phyloP scores from a whole-genome alignment of 257 asterid species.

The Solanum lycopersicoides region DNA sequence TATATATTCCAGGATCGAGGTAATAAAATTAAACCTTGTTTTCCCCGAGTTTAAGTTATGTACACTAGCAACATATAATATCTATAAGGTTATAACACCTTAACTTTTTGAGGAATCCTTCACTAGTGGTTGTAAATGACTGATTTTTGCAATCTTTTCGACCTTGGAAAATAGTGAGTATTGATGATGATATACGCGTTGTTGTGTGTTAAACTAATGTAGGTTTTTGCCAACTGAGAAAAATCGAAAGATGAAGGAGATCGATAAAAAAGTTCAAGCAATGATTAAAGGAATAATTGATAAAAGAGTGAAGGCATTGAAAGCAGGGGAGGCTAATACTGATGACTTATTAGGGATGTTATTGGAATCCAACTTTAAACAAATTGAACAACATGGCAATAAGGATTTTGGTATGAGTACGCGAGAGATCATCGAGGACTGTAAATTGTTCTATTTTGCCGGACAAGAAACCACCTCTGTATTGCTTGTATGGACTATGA shows the following conservation, averaged over 20 bases:
- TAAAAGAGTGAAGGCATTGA: not conserved
- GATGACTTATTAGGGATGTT: slow-evolving; percentile 11
- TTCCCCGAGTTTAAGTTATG: not conserved
- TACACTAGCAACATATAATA: not conserved
- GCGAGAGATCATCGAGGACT: slow-evolving; percentile 9
- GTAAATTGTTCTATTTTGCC: slow-evolving; percentile 19
- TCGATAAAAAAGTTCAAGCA: slow-evolving; percentile 1
- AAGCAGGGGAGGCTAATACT: not conserved
- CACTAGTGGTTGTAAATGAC: too few relatives aligned
- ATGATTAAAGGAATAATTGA: not conserved
- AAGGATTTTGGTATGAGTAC: not conserved
- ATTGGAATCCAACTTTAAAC: slow-evolving; percentile 5
- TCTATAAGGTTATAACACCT: not conserved
- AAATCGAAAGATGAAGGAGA: slow-evolving; percentile 11
- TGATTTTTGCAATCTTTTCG: too few relatives aligned
- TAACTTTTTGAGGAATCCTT: too few relatives aligned
- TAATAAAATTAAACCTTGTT: not conserved
- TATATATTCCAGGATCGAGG: slow-evolving; percentile 39
- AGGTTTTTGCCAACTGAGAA: slow-evolving; percentile 13
- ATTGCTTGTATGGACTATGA: slow-evolving; percentile 19
- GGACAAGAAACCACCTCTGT: slow-evolving; percentile 18
- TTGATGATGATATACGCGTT: not conserved
- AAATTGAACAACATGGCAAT: slow-evolving; percentile 1
- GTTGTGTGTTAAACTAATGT: not conserved
- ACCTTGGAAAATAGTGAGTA: not conserved